These are phyloP conservation scores for Camellia oleifera DNA, from an alignment of 179 eudicot species.

Conservation along the genomic window DNA sequence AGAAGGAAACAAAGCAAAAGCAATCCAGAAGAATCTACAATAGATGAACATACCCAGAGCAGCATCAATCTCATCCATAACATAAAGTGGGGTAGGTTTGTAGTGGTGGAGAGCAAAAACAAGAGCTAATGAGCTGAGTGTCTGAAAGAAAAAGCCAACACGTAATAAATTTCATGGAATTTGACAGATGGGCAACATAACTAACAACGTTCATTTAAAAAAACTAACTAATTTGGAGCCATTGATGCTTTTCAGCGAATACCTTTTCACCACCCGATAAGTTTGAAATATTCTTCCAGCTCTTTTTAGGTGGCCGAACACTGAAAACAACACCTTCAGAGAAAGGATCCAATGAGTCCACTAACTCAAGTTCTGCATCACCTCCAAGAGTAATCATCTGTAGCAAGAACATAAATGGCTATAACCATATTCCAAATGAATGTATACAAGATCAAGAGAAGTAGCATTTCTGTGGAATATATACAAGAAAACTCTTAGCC, in stretches of 20 bases:
- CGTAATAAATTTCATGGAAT: not conserved
- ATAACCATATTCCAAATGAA: not conserved
- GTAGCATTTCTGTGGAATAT: not conserved
- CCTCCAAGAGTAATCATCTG: constrained; percentile 99
- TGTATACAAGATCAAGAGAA: not conserved
- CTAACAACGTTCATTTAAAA: not conserved
- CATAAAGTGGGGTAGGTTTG: constrained; percentile 96
- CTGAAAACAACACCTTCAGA: constrained; percentile 99
- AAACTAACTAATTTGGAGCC: not conserved
- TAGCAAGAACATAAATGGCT: constrained; percentile 4
- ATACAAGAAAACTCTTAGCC: not conserved
- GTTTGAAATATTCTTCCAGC: constrained; percentile 97
- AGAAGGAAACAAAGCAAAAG: not conserved
- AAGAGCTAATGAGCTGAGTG: constrained; percentile 96
- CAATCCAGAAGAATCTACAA: not conserved
- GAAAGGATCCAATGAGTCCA: constrained; percentile 95
- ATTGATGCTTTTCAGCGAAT: not conserved
- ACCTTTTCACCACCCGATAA: constrained; percentile 99
- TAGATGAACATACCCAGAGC: constrained; percentile 62
- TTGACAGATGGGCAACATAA: not conserved
- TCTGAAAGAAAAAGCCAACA: constrained; percentile 41
- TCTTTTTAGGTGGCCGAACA: constrained; percentile 98
- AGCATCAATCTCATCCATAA: constrained; percentile 99
- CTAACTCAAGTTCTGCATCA: constrained; percentile 96
- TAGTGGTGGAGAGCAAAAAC: constrained; percentile 98